Conservation (phyloP, 805 yeast species). For the Pichia pseudocactophila region DNA sequence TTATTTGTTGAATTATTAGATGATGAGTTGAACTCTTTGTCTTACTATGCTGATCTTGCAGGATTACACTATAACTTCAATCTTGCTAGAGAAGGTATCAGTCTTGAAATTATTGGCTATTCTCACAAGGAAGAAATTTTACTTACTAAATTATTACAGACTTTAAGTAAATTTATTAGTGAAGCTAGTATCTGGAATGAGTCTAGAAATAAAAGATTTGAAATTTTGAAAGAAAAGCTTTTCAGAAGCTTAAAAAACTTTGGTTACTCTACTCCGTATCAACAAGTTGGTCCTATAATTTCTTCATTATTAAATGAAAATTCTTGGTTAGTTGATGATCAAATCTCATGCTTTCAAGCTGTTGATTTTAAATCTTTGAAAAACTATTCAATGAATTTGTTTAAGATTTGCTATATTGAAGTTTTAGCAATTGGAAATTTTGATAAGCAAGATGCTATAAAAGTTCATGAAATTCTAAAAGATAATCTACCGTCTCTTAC, state of each 20-base stretch:
- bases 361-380: slow-evolving; percentile 35
- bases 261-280: slow-evolving; percentile 67
- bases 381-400: slow-evolving; percentile 42
- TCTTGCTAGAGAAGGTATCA: slow-evolving; percentile 61
- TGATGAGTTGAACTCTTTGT: slow-evolving; percentile 65
- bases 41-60: slow-evolving; percentile 80
- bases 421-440: slow-evolving; percentile 73
- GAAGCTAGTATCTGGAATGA: slow-evolving; percentile 19
- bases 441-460: slow-evolving; percentile 42
- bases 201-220: slow-evolving; percentile 50
- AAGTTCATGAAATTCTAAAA: slow-evolving; percentile 35
- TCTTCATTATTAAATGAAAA: slow-evolving; percentile 62
- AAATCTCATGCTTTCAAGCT: slow-evolving; percentile 39
- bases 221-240: slow-evolving; percentile 54
- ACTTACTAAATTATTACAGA: slow-evolving; percentile 49
- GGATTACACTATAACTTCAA: slow-evolving; percentile 55
- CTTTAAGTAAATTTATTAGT: slow-evolving; percentile 37
- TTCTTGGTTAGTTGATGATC: slow-evolving; percentile 57
- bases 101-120: slow-evolving; percentile 65
- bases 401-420: slow-evolving; percentile 57
- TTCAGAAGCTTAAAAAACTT: slow-evolving; percentile 58
- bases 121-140: slow-evolving; percentile 69
- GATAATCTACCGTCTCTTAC: slow-evolving; percentile 19
- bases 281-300: slow-evolving; percentile 59
- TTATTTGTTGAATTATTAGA: slow-evolving; percentile 63